phyloP scores from a whole-genome alignment of 768 basidiomycete species.

The Phylloporus sp. region DNA sequence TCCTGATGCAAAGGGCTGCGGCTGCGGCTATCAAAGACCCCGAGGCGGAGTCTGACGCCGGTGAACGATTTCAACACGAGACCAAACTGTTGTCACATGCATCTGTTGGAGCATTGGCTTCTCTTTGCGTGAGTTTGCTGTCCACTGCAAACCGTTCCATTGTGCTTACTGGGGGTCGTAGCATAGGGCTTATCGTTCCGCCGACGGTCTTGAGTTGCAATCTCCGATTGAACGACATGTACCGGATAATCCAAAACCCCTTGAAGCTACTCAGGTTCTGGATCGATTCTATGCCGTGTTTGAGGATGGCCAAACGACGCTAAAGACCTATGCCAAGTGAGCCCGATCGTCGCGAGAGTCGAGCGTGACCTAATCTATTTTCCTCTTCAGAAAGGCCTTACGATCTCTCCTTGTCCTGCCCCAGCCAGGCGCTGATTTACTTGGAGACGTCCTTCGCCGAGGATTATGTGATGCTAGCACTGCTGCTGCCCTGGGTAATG shows the following conservation, averaged over 20 bases:
- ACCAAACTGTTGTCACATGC: constrained; percentile 71
- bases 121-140: constrained; percentile 69
- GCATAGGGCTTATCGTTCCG: constrained; percentile 76
- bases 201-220: constrained; percentile 46
- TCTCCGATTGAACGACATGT: constrained; percentile 61
- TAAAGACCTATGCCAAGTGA: constrained; percentile 62
- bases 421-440: constrained; percentile 50
- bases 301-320: constrained; percentile 49
- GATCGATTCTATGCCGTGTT: constrained; percentile 71
- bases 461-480: constrained; percentile 62
- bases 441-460: constrained; percentile 63
- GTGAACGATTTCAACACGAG: constrained; percentile 66
- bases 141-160: neutral
- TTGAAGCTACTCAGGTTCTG: constrained; percentile 50
- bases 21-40: constrained; percentile 53
- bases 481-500: constrained; percentile 47
- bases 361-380: constrained; percentile 7
- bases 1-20: constrained; percentile 67
- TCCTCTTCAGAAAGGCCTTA: constrained; percentile 62
- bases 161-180: constrained; percentile 28
- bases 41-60: constrained; percentile 45
- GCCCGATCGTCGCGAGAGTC: constrained; percentile 25
- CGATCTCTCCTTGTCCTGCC: constrained; percentile 61
- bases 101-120: constrained; percentile 82
- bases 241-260: constrained; percentile 49